A percentile compares a stretch with the other conserved stretches of the same genome.
Conservation (phyloP, 768 basidiomycete genomes). For the Cystobasidium tubakii region DNA sequence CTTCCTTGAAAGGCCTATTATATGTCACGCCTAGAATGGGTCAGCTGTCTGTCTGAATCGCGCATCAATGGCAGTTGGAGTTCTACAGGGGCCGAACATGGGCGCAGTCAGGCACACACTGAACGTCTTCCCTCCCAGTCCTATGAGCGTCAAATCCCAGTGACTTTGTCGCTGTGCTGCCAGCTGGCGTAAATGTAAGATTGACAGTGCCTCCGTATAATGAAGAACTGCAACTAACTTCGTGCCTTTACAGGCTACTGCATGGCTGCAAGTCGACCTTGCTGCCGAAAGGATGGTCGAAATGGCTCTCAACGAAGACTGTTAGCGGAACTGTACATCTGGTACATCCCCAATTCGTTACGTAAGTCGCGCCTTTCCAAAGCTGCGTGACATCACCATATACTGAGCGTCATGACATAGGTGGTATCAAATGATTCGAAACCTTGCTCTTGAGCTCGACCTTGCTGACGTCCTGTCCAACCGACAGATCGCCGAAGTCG, state of each 20-base stretch:
- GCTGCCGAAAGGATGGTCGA: slow-evolving; percentile 4
- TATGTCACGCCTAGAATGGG: slow-evolving; percentile 1
- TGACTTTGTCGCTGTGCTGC: background rate
- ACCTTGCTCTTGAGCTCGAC: background rate
- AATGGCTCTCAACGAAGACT: background rate
- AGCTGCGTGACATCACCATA: no score
- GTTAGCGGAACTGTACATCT: background rate
- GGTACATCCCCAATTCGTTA: background rate
- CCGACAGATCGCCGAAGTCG: background rate
- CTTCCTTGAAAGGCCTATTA: background rate
- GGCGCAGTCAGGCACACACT: no score
- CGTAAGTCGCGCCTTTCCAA: background rate
- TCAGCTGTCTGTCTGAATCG: slow-evolving; percentile 11
- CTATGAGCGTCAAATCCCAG: slow-evolving; percentile 17
- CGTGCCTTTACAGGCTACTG: background rate
- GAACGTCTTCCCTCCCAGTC: background rate
- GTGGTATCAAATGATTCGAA: background rate
- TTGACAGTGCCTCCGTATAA: background rate
- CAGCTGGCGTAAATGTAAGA: background rate
- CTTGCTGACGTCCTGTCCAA: background rate
- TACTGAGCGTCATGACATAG: background rate
- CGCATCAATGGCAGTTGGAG: slow-evolving; percentile 19
- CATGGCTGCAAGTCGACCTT: slow-evolving; percentile 12
- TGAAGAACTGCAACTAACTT: background rate
- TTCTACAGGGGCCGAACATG: background rate